Base-by-base conservation (phyloP, 768 basidiomycete species). In the Kwoniella sp. region DNA sequence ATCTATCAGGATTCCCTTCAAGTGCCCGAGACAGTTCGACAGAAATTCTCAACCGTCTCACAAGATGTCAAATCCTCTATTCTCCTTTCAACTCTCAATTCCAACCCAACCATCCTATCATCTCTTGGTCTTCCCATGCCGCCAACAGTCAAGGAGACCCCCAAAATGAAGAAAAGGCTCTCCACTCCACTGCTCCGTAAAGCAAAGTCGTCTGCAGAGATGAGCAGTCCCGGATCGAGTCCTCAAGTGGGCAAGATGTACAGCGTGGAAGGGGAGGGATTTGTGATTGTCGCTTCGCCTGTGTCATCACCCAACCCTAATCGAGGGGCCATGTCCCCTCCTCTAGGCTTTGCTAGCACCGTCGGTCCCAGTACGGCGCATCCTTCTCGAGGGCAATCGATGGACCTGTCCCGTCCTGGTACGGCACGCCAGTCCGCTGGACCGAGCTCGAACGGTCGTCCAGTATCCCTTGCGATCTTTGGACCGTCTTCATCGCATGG, bases 1-100 rank as follows among this genome's bases (percentile, higher is more conserved):
- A n/a, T n/a, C n/a, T n/a, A n/a, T n/a, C 61, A 80, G 79, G 74
- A 80, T 38, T 69, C 73, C 2, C 67, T 79, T n/a, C 77, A 80
- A 64, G 67, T 80, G 12, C 69, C 79, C 3, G 62, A 53, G 15
- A 69, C 74, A 25, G 74, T 80, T 23, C 71, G 79, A 58, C 62
- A 68, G 25, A 77, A 77, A 56, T 72, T 80, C 64, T 45, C 58
- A 4, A 64, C 72, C 3, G 75, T 77, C 3, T 77, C 75, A 11
- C 55, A 63, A 5, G 69, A 71, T 38, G 73, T 77, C 28, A 77
- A 77, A 59, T 53, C 61, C 15, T 73, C 75, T 17, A 73, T 77
- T 34, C 65, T 77, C 23, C 37, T 53, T 9, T 73, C 73, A 1
- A 60, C 71, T 5, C 22, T 65, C 20, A 63, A 61, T 11, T 69